Conservation (phyloP, 805 yeast species). For the Wickerhamomyces alni region DNA sequence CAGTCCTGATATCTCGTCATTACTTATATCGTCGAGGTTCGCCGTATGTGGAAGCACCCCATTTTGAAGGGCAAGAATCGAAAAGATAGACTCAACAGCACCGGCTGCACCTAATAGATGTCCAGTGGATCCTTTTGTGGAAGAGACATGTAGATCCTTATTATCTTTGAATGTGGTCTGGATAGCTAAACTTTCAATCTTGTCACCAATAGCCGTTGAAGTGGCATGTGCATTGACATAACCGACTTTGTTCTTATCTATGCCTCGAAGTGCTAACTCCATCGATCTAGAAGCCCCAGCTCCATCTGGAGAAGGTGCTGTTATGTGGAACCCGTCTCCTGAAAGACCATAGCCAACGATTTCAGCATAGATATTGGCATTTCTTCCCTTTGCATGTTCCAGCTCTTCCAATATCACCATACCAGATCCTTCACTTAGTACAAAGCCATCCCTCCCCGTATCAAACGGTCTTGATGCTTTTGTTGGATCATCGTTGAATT, state of each 20-base stretch:
- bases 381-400: slow-evolving; percentile 66
- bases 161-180: slow-evolving; percentile 39
- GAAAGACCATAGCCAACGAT: slow-evolving; percentile 83
- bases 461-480: slow-evolving; percentile 88
- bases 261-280: slow-evolving; percentile 58
- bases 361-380: slow-evolving; percentile 71
- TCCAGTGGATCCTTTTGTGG: slow-evolving; percentile 90
- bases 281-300: slow-evolving; percentile 82
- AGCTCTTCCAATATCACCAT: slow-evolving; percentile 69
- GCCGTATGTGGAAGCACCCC: slow-evolving; percentile 72
- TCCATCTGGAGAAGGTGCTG: slow-evolving; percentile 83
- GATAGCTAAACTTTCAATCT: slow-evolving; percentile 80
- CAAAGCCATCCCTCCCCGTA: slow-evolving; percentile 72
- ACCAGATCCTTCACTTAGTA: slow-evolving; percentile 91
- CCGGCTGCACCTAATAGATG: slow-evolving; percentile 97
- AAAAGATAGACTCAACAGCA: slow-evolving; percentile 81
- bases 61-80: slow-evolving; percentile 57
- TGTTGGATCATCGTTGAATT: slow-evolving; percentile 53
- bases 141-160: slow-evolving; percentile 49
- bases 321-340: slow-evolving; percentile 90
- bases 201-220: slow-evolving; percentile 83
- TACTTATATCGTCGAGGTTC: slow-evolving; percentile 54
- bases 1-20: slow-evolving; percentile 38
- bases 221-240: slow-evolving; percentile 98
- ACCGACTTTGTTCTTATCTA: slow-evolving; percentile 46